Conservation (phyloP, 768 basidiomycete species). For the Psilocybe cyanescens region DNA sequence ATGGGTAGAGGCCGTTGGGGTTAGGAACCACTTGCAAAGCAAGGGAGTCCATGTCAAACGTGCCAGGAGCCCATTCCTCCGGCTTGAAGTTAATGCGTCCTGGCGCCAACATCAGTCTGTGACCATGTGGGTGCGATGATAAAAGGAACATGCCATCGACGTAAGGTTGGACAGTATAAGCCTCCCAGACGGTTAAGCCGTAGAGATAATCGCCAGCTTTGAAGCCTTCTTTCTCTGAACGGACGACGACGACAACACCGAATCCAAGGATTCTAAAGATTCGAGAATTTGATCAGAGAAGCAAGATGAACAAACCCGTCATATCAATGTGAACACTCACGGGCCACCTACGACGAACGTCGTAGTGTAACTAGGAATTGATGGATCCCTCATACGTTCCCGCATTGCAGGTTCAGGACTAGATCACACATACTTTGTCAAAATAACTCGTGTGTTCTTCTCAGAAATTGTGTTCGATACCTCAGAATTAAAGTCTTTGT, state of each 20-base stretch:
- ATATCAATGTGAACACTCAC: conserved; percentile 25
- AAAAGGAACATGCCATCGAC: background rate
- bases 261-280: conserved; percentile 28
- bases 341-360: conserved; percentile 36
- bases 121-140: background rate
- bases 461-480: background rate
- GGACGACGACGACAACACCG: conserved; percentile 47
- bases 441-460: background rate
- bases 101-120: background rate
- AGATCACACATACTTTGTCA: conserved; percentile 14
- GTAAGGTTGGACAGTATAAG: conserved; percentile 2
- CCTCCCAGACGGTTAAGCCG: conserved; percentile 30
- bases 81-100: conserved; percentile 8
- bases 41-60: conserved; percentile 8
- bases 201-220: conserved; percentile 45
- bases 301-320: no score
- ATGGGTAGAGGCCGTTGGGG: conserved; percentile 19
- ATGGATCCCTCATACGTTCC: conserved; percentile 38
- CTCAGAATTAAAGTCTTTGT: conserved; percentile 49
- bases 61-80: background rate
- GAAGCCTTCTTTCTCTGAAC: conserved; percentile 38
- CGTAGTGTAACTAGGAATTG: conserved; percentile 28
- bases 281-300: background rate
- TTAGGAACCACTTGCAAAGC: conserved; percentile 29
- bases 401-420: conserved; percentile 44